Base-by-base conservation (phyloP, 2,329 filamentous ascomycete species). In the Periconia sp. region DNA sequence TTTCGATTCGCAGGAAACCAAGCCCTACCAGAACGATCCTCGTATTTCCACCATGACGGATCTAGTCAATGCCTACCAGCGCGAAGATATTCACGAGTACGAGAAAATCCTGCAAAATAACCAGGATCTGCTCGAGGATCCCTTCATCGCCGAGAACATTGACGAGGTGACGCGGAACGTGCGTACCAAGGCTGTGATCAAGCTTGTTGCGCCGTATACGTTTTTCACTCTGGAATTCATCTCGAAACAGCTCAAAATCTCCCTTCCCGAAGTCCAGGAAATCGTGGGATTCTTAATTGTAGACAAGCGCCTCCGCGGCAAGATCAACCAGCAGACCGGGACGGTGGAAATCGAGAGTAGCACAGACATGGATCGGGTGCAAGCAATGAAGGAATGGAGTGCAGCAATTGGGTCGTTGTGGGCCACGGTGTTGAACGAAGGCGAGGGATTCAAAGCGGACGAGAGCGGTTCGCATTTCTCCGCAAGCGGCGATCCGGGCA, bases 131-230 rank as follows among this genome's bases (percentile, higher is more conserved):
- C 81, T 97, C 40, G 86, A 88, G 13, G 94, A 99, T 72, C 87
- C 90, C 0, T 99, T 97, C 77, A 99, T 99, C 64, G 93, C 93
- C 27, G 94, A 97, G 77, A 97, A 99, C 72, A 99, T 99, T 63
- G 94, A 97, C 74, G 94, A 99, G 77, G 93, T 99, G 53, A 99
- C 93, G 49, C 90, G 94, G 42, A 97, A 94, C 74, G 96, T 99
- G 89, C 90, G 94, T 50, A 97, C 92, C 61, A 97, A 97, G 80
- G 93, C 92, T 1, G 87, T 97, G 10, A 79, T 96, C 59, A 96
- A 94, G 76, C 81, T 97, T 20, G 94, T 97, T 59, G 92, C 92
- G 5, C 94, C 94, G 0, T 99, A 97, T 79, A 95, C 91, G 6
- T 87, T 92, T 48, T 96, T 97, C 84, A 91, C 89, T 59, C 80